Base-by-base conservation (phyloP, 202 grass and related monocot genomes). In the Panicum hallii region DNA sequence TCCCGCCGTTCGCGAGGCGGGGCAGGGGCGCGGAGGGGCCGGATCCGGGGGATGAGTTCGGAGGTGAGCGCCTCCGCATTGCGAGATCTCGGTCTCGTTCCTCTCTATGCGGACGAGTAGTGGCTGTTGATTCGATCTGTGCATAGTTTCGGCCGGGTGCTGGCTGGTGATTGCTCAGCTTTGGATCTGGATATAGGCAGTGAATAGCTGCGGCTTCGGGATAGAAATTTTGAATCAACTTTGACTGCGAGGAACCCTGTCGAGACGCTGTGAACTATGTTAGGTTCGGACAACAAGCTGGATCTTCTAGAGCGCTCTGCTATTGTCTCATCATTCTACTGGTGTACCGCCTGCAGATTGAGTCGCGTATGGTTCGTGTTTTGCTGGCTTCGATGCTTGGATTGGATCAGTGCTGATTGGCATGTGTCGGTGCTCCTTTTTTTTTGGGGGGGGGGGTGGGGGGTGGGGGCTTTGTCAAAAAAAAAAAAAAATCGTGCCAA, bases 1-100 rank as follows among this genome's bases (percentile, higher is more conserved):
- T 99, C 74, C 93, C 91, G 70, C 97, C 97, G 2, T 94, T 99
- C 79, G 36, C 78, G 16, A 62, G 88, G 34, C 85, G 85, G 15
- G 58, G 86, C 57, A 54, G 90, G 54, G 17, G 42, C 52, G 66
- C 52, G 48, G 66, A 54, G 50, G 84, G 62, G 2, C 36, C 79
- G 66, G 93, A 83, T 69, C 79, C 80, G 85, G 87, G 75, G 45
- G 85, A 68, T 12, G 70, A 57, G 5, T 56, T 89, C 14, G 71
- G 65, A 90, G 95, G 93, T 95, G 89, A 88, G 84, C 61, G 9
- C 2, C 5, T 7, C 72, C 1, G 81, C 85, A 87, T 87, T 90
- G 76, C 61, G 54, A 77, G 89, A 90, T 90, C 81, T 90, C 85
- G 28, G 1, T 6, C 75, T 28, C 0, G 2, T 79, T 54, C 56